A percentile compares a stretch with the other conserved stretches of the same genome.
Conservation (phyloP, 768 basidiomycete species). For the Suillus paluster region DNA sequence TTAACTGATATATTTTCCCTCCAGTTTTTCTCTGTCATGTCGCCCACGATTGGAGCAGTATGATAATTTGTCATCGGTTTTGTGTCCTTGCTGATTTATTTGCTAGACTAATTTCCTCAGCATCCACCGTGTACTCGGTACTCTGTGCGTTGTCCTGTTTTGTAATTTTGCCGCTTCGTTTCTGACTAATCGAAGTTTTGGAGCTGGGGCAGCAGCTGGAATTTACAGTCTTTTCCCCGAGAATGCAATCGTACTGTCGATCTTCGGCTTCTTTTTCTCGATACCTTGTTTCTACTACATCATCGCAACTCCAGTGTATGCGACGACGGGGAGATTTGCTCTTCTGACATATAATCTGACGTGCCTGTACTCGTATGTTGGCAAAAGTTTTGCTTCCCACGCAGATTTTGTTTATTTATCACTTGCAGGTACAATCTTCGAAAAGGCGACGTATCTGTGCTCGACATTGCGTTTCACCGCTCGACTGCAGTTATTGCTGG, state of each 20-base stretch:
- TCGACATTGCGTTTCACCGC: constrained; percentile 76
- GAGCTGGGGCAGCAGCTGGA: constrained; percentile 74
- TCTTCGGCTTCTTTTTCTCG: constrained; percentile 89
- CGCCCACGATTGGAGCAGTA: constrained; percentile 87
- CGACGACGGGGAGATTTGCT: constrained; percentile 78
- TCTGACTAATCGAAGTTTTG: constrained; percentile 53
- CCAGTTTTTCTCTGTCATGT: constrained; percentile 89
- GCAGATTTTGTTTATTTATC: neutral
- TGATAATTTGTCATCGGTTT: constrained; percentile 23
- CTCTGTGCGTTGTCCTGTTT: constrained; percentile 57
- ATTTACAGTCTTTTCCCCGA: constrained; percentile 80
- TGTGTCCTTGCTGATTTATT: constrained; percentile 16
- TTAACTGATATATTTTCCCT: constrained; percentile 12
- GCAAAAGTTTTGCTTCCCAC: neutral
- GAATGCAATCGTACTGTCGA: constrained; percentile 70
- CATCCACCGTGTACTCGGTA: constrained; percentile 83
- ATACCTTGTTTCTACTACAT: constrained; percentile 95
- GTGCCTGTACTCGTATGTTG: constrained; percentile 64
- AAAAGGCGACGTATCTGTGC: constrained; percentile 60
- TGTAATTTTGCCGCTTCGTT: neutral
- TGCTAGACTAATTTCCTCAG: constrained; percentile 83
- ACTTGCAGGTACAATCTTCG: constrained; percentile 76
- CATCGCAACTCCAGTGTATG: constrained; percentile 75
- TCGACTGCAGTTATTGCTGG: constrained; percentile 82
- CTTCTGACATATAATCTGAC: constrained; percentile 91